Percentiles rank a stretch among this genome's conserved stretches.
phyloP scores from a whole-genome alignment of 345 rosid species.

The Gossypium longicalyx region DNA sequence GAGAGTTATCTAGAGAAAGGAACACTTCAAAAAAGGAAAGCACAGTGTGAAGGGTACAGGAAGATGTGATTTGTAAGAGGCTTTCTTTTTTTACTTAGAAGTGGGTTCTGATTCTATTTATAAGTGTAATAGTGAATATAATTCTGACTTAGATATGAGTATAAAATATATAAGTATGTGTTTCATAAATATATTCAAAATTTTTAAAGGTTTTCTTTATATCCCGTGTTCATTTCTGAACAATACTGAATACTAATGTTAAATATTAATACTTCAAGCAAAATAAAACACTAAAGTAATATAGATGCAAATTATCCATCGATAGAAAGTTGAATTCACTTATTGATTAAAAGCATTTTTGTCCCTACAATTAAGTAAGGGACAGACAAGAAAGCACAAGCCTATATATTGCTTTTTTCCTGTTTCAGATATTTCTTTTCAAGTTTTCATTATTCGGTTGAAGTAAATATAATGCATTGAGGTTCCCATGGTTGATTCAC shows the following conservation, averaged over 20 bases:
- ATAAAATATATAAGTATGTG: not conserved
- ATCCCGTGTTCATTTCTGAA: too few species aligned
- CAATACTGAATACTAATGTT: too few species aligned
- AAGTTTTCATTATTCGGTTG: conserved; percentile 15
- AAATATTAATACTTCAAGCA: too few species aligned
- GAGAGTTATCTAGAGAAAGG: conserved; percentile 17
- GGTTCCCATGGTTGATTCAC: conserved; percentile 29
- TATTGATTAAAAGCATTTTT: conserved; percentile 40
- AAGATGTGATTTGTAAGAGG: conserved; percentile 27
- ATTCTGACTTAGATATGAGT: not conserved
- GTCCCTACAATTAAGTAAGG: conserved; percentile 32
- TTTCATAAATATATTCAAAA: not conserved
- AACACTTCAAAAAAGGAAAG: conserved; percentile 10
- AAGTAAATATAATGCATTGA: conserved; percentile 15
- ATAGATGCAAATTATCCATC: conserved; percentile 8
- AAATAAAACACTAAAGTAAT: not conserved
- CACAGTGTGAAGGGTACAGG: conserved; percentile 14
- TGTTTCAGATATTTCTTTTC: conserved; percentile 7
- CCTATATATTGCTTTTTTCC: not conserved
- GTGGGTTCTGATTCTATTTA: conserved; percentile 23
- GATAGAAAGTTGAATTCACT: conserved; percentile 16
- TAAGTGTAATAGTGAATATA: not conserved
- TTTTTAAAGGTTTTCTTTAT: not conserved
- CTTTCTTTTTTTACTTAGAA: conserved; percentile 38
- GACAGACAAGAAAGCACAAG: conserved; percentile 29